Evolutionary conservation across 305 asterid genomes (phyloP), one percentile per base, ranked within the genome.

Genomic region (Fraxinus albicans): DNA sequence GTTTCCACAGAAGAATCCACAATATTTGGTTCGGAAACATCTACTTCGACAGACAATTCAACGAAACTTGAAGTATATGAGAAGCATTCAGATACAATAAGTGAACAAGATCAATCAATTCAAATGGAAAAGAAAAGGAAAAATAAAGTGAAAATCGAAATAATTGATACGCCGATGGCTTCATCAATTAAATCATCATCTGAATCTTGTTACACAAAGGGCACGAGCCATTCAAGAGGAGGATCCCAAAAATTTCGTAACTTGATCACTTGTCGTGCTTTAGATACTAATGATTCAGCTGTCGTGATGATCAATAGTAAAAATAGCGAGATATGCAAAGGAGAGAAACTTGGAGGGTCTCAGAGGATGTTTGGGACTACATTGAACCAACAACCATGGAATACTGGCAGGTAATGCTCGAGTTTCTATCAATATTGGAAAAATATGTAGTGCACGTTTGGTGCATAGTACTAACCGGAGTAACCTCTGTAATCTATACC

Each of bases 201-300:
- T 0, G 85, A 80, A 27, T 77, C 79, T 36, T 80, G 83, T 2
- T 70, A 82, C 17, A 10, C 84, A 0, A 89, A 88, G 88, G 90
- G 90, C 79, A 92, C 82, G 86, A 86, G 88, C 75, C 55, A 58
- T 35, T 84, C 93, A 7, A 85, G 70, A n/a, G 89, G 93, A 1
- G 88, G 91, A 13, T 88, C 97, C 9, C 81, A 82, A 4, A 76
- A 89, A 70, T 85, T 94, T 44, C 85, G 91, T 0, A 96, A 88
- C 40, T 77, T 96, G 83, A 93, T 96, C 70, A 92, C 81, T 17
- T 96, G 99, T 81, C 90, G 98, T 0, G 87, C 91, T 6, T 91
- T 89, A 47, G 94, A 91, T 6, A 91, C 98, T 0, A 87, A 90
- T 42, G 98, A 96, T 6, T 87, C 94, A 0, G 93, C 92, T 1